Evolutionary conservation across 768 basidiomycete species (phyloP).

Genomic region (Polyporus arcularius): DNA sequence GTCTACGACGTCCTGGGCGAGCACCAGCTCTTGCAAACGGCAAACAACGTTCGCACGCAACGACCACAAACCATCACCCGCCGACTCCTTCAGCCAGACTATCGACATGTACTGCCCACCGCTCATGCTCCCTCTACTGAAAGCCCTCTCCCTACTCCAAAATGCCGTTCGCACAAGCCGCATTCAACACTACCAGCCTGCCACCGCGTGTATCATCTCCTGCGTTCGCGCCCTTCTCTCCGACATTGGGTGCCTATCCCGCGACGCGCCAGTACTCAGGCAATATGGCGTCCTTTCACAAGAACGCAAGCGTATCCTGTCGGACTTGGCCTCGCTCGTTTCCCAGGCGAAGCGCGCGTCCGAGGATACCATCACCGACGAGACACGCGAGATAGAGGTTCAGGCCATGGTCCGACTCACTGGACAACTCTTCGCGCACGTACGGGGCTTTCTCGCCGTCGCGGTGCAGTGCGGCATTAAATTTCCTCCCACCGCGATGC

Average conservation of each 20-base stretch:
- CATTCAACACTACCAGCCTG: conserved; percentile 85
- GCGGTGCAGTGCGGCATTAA: conserved; percentile 75
- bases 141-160: conserved; percentile 84
- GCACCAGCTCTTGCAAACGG: conserved; percentile 37
- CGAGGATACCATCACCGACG: conserved; percentile 48
- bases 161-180: conserved; percentile 80
- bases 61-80: conserved; percentile 46
- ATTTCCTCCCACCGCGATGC: conserved; percentile 40
- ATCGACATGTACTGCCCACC: conserved; percentile 66
- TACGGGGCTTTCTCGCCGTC: conserved; percentile 76
- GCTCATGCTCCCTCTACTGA: conserved; percentile 81
- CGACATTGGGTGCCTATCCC: conserved; percentile 79
- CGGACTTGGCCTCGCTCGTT: conserved; percentile 80
- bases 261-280: conserved; percentile 75
- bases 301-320: conserved; percentile 81
- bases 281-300: conserved; percentile 65
- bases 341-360: conserved; percentile 71
- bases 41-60: conserved; percentile 34
- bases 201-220: conserved; percentile 92
- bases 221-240: conserved; percentile 87
- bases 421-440: conserved; percentile 77
- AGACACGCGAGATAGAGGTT: conserved; percentile 57
- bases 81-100: conserved; percentile 48
- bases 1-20: conserved; percentile 56
- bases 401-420: conserved; percentile 80